Percentiles rank a stretch among this genome's conserved stretches.
Conservation (phyloP, 169 alveolate species). For the Plasmodium knowlesi region DNA sequence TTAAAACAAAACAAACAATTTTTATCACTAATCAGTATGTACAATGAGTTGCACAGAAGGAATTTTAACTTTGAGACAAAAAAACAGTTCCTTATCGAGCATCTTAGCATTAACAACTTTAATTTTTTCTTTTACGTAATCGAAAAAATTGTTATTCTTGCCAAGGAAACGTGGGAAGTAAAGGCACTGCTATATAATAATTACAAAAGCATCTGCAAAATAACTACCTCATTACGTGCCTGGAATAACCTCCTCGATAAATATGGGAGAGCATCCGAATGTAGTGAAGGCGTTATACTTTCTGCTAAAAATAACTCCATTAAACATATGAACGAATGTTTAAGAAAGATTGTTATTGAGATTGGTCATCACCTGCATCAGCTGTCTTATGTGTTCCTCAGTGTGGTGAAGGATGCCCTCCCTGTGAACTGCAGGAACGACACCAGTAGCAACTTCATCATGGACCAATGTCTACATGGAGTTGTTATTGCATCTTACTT, state of each 20-base stretch:
- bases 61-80: not conserved
- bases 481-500: conserved; percentile 40
- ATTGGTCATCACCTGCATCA: not conserved
- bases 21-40: conserved; percentile 31
- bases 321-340: conserved; percentile 16
- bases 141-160: conserved; percentile 21
- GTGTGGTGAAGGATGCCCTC: conserved; percentile 6
- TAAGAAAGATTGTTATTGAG: conserved; percentile 1
- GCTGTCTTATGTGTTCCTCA: conserved; percentile 26
- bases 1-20: conserved; percentile 46
- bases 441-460: conserved; percentile 5
- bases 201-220: conserved; percentile 48
- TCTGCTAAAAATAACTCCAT: conserved; percentile 23
- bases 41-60: not conserved
- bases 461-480: conserved; percentile 14
- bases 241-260: conserved; percentile 29
- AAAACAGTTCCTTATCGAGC: not conserved
- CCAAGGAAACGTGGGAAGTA: conserved; percentile 53
- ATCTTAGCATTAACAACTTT: conserved; percentile 7
- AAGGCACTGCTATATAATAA: conserved; percentile 71
- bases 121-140: conserved; percentile 29
- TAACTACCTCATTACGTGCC: conserved; percentile 14
- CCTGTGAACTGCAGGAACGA: not conserved
- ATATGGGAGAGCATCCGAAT: conserved; percentile 32
- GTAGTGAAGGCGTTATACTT: conserved; percentile 4